Evolutionary conservation across 257 asterid species (phyloP).

Genomic region (Jacaranda copaia): DNA sequence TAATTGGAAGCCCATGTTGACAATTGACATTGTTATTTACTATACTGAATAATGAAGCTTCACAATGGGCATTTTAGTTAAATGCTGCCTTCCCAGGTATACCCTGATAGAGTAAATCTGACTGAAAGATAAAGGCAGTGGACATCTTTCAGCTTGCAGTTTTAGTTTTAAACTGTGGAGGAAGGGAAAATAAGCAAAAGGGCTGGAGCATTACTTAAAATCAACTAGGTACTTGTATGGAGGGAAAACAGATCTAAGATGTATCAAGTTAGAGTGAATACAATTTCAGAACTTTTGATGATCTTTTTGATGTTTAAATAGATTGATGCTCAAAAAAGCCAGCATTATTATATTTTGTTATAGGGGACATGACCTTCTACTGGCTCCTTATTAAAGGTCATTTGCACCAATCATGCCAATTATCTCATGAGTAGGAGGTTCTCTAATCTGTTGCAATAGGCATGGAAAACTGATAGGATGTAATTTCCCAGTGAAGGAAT

Average conservation of each 20-base stretch:
- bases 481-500: background rate
- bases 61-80: background rate
- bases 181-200: background rate
- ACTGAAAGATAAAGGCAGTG: conserved; percentile 13
- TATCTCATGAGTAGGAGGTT: background rate
- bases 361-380: background rate
- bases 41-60: conserved; percentile 4
- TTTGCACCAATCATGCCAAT: conserved; percentile 1
- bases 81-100: conserved; percentile 20
- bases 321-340: conserved; percentile 10
- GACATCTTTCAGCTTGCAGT: conserved; percentile 13
- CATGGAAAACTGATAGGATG: background rate
- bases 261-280: background rate
- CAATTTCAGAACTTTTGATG: background rate
- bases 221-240: background rate
- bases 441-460: conserved; percentile 6
- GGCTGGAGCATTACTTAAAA: background rate
- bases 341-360: background rate
- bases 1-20: background rate
- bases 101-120: conserved; percentile 18
- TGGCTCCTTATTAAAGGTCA: background rate
- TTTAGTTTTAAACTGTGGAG: background rate
- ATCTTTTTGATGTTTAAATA: background rate
- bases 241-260: conserved; percentile 1
- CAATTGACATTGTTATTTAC: background rate